phyloP scores from a whole-genome alignment of 495 filamentous ascomycete genomes.

The Arthonia radiata region DNA sequence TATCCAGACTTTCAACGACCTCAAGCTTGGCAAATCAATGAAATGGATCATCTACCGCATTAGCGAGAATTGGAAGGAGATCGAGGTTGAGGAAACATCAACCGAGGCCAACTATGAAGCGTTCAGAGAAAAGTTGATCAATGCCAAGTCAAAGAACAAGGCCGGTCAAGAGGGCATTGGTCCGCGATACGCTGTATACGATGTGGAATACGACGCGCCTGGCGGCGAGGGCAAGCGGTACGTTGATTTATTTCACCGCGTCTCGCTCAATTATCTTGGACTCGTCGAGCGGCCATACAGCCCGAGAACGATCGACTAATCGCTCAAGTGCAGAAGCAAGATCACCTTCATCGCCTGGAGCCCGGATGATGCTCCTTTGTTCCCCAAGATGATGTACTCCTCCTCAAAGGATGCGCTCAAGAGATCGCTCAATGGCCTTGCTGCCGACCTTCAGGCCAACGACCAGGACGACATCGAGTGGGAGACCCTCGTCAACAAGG shows the following conservation, averaged over 20 bases:
- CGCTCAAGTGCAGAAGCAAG: constrained; percentile 42
- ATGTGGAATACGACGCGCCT: constrained; percentile 61
- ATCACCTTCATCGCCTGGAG: constrained; percentile 91
- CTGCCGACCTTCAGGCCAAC: constrained; percentile 75
- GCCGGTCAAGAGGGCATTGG: constrained; percentile 36
- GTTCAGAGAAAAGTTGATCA: constrained; percentile 58
- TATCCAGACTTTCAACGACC: constrained; percentile 61
- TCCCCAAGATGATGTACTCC: constrained; percentile 92
- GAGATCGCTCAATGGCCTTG: constrained; percentile 57
- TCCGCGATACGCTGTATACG: constrained; percentile 83
- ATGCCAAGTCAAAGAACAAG: constrained; percentile 30
- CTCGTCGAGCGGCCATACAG: background rate
- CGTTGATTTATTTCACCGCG: too few relatives aligned
- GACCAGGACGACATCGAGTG: constrained; percentile 75
- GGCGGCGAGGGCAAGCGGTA: constrained; percentile 65
- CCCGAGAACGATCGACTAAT: constrained; percentile 1
- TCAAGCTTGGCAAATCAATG: constrained; percentile 67
- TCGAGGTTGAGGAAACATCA: constrained; percentile 56
- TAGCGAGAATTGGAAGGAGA: constrained; percentile 70
- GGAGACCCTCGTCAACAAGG: constrained; percentile 47
- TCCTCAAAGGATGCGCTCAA: constrained; percentile 84
- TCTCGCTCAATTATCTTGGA: background rate
- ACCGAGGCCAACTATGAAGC: constrained; percentile 22
- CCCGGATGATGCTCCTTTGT: constrained; percentile 43
- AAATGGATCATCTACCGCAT: constrained; percentile 98